Percentiles rank a stretch among this genome's conserved stretches.
These are phyloP conservation scores for Gossypium trilobum DNA, from an alignment of 441 rosid species.

Conservation along the genomic window DNA sequence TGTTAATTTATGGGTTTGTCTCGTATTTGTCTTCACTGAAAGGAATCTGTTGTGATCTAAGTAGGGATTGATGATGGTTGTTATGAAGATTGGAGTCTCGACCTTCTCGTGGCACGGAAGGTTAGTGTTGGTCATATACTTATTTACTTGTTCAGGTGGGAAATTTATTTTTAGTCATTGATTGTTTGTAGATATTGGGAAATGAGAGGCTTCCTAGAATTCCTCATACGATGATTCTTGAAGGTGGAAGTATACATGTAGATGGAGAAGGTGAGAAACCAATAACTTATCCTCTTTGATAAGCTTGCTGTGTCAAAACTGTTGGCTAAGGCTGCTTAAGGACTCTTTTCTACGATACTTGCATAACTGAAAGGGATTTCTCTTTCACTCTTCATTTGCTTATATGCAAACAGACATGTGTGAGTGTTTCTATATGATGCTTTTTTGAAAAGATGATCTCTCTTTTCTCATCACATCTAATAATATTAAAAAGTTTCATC, in stretches of 20 bases:
- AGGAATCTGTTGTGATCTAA: slow-evolving; percentile 10
- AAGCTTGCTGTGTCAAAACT: neutral
- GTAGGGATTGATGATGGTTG: slow-evolving; percentile 78
- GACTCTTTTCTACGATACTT: neutral
- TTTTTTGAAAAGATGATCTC: neutral
- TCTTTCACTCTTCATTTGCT: neutral
- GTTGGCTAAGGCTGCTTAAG: neutral
- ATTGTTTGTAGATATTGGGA: slow-evolving; percentile 49
- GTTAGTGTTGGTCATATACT: slow-evolving; percentile 26
- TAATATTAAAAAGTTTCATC: neutral
- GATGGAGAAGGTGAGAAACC: slow-evolving; percentile 72
- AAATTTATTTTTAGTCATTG: slow-evolving; percentile 11
- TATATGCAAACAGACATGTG: neutral
- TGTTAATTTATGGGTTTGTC: slow-evolving; percentile 1
- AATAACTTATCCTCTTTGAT: neutral
- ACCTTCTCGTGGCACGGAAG: slow-evolving; percentile 74
- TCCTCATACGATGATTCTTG: slow-evolving; percentile 62
- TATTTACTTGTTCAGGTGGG: neutral
- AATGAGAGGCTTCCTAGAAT: slow-evolving; percentile 65
- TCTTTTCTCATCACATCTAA: neutral
- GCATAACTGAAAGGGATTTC: neutral
- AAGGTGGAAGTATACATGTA: slow-evolving; percentile 98
- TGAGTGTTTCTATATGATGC: neutral
- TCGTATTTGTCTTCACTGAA: neutral
- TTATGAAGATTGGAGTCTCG: slow-evolving; percentile 77